Evolutionary conservation across 495 filamentous ascomycete genomes (phyloP).

Genomic region (Neurospora sp.): DNA sequence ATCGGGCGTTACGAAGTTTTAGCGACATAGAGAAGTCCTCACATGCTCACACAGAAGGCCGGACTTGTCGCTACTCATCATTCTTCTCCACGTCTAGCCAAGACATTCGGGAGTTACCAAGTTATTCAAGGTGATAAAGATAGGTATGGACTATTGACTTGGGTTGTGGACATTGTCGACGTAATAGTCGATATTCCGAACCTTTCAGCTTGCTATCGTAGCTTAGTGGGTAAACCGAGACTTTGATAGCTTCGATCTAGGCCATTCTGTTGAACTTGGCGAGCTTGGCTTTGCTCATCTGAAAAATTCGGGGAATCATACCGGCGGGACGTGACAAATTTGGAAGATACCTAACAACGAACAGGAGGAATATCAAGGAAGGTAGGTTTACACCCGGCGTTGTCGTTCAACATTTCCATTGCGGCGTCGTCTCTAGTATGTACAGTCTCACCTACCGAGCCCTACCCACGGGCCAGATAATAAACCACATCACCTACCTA

Average conservation of each 20-base stretch:
- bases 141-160: neutral
- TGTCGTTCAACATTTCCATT: neutral
- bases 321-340: too few relatives aligned
- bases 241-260: neutral
- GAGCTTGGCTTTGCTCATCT: too few relatives aligned
- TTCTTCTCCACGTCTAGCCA: neutral
- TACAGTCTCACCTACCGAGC: neutral
- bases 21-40: too few relatives aligned
- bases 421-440: neutral
- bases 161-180: neutral
- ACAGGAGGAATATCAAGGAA: too few relatives aligned
- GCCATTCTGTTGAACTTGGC: neutral
- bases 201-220: too few relatives aligned
- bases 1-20: neutral
- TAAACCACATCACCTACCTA: neutral
- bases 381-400: too few relatives aligned
- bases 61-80: neutral
- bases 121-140: neutral
- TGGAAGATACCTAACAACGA: too few relatives aligned
- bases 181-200: neutral
- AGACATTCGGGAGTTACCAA: neutral
- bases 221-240: too few relatives aligned
- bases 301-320: too few relatives aligned
- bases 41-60: too few relatives aligned
- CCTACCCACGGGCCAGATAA: neutral